Evolutionary conservation across 108 stramenopile genomes (phyloP).

Genomic region (Nitzschia inconspicua): DNA sequence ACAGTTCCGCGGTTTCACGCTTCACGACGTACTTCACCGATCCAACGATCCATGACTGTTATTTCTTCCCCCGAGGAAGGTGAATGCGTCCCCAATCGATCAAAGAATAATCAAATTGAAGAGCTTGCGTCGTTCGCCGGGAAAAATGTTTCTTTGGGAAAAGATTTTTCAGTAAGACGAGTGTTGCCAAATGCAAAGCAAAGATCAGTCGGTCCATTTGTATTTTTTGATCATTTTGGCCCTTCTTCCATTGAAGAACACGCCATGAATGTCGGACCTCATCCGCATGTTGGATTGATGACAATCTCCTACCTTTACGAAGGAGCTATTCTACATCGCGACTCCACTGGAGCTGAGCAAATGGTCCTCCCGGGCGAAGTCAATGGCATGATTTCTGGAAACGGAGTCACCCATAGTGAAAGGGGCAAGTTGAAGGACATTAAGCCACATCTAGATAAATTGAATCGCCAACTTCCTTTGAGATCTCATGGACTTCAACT

Average conservation of each 20-base stretch:
- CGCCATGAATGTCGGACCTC: constrained; percentile 23
- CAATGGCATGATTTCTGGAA: constrained; percentile 17
- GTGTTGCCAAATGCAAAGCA: constrained; percentile 7
- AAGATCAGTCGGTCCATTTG: constrained; percentile 22
- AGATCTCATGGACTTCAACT: constrained; percentile 16
- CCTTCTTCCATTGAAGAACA: not conserved
- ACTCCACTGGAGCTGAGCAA: constrained; percentile 21
- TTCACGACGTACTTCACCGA: too few relatives aligned
- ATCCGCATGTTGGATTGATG: constrained; percentile 21
- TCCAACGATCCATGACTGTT: too few relatives aligned
- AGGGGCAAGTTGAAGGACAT: not conserved
- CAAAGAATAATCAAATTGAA: too few relatives aligned
- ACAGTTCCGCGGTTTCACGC: too few relatives aligned
- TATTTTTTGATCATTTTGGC: constrained; percentile 32
- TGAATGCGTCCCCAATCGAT: too few relatives aligned
- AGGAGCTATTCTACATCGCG: constrained; percentile 19
- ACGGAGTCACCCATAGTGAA: constrained; percentile 23
- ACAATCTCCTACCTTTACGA: constrained; percentile 15
- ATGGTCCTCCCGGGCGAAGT: constrained; percentile 15
- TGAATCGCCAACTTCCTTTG: not conserved
- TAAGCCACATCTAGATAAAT: too few relatives aligned
- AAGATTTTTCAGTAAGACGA: constrained; percentile 1
- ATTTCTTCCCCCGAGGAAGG: too few relatives aligned
- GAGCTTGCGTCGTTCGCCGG: not conserved
- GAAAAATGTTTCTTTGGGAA: too few relatives aligned